Percentiles rank a stretch among this genome's conserved stretches.
Evolutionary conservation across 2,329 filamentous ascomycete species (phyloP).

Genomic region (Cladophialophora immunda): DNA sequence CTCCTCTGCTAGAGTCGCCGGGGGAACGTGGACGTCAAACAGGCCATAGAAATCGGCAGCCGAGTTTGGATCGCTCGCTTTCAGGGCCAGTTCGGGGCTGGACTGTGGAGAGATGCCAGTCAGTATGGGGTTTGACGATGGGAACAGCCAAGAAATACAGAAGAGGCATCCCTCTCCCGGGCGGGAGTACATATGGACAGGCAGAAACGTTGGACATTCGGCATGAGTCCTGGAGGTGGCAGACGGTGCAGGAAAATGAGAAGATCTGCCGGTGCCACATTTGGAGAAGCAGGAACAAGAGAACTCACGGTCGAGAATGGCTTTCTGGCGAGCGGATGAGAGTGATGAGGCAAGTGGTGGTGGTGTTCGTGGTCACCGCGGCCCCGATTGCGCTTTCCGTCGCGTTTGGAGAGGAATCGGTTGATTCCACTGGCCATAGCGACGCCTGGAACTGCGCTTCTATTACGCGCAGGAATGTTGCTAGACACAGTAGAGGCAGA

Average conservation of each 20-base stretch:
- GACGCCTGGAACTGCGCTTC: not conserved
- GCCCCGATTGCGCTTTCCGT: conserved; percentile 43
- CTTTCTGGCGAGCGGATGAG: conserved; percentile 24
- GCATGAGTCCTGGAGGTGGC: conserved; percentile 37
- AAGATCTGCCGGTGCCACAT: conserved; percentile 7
- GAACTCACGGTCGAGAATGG: conserved; percentile 29
- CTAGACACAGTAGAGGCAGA: not conserved
- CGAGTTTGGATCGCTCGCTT: conserved; percentile 33
- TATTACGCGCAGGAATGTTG: no score
- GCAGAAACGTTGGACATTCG: conserved; percentile 30
- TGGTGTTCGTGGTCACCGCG: conserved; percentile 14
- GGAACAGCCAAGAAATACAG: conserved; percentile 28
- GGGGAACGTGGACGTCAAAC: conserved; percentile 33
- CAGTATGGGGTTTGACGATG: conserved; percentile 21
- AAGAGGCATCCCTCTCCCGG: conserved; percentile 27
- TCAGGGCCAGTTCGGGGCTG: conserved; percentile 29
- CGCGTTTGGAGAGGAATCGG: conserved; percentile 51
- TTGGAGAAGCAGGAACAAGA: conserved; percentile 8
- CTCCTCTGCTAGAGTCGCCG: conserved; percentile 32
- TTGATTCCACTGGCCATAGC: conserved; percentile 52
- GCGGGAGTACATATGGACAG: conserved; percentile 33
- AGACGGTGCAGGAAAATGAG: conserved; percentile 4
- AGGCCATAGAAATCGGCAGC: conserved; percentile 39
- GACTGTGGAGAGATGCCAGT: conserved; percentile 31
- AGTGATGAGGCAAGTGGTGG: conserved; percentile 11